Base-by-base conservation (phyloP, 805 yeast species). In the Candida peoriensis region DNA sequence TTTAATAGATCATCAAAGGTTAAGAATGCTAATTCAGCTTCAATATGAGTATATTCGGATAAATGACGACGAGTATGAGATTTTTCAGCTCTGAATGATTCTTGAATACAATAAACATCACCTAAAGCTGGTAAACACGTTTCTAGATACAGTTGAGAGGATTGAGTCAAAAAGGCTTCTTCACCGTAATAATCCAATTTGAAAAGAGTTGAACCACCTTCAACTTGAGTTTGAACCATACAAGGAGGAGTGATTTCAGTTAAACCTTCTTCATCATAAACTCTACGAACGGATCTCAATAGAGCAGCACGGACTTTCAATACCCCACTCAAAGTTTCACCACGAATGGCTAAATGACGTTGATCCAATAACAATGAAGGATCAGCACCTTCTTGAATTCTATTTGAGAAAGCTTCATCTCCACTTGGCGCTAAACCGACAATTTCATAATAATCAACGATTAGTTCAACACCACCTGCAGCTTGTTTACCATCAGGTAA, bases 151-250 rank as follows among this genome's bases (percentile, higher is more conserved):
- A 93, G 75, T 70, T 93, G 99, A 13, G 97, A 90, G 8, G 96
- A 84, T 68, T 93, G 99, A 14, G 99, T 94, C 56, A 93, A 72
- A 64, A 69, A 93, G 9, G 98, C 97, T 60, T 89, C 93, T 68
- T 93, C 95, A 36, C 96, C 97, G 60, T 93, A 93, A 70, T 94
- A 93, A 61, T 85, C 83, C 68, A 93, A 70, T 54, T 81, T 78
- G 72, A 93, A 93, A 57, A 93, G 71, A 13, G 98, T 93, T 25
- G 97, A 84, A 36, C 99, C 99, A 60, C 99, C 98, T 68, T 93
- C 99, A 41, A 93, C 99, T 70, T 93, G 97, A 25, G 96, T 89
- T 68, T 93, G 98, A 37, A 93, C 99, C 97, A 93, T 93, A 66
- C 97, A 89, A 55, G 99, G 99, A 30, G 98, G 97, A 25, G 97